Evolutionary conservation across 495 filamentous ascomycete genomes (phyloP).

Genomic region (Paragyromitra xinjiangensis): DNA sequence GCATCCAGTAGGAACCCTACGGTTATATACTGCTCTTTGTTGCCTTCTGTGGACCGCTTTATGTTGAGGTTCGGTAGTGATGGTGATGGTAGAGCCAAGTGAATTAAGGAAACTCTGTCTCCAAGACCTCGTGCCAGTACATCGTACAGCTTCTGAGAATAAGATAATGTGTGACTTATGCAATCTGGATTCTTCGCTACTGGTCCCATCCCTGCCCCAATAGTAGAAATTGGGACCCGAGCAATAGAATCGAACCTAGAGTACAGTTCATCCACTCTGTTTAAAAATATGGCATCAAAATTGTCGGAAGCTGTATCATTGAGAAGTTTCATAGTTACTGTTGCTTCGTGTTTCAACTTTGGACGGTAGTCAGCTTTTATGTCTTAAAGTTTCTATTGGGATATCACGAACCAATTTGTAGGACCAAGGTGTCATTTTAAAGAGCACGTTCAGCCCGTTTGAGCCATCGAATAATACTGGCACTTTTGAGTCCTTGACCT

Average conservation of each 20-base stretch:
- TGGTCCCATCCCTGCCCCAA: conserved; percentile 36
- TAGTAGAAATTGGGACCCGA: conserved; percentile 54
- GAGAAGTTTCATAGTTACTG: conserved; percentile 73
- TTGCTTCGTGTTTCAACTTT: conserved; percentile 74
- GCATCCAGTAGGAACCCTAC: conserved; percentile 78
- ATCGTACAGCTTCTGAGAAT: conserved; percentile 66
- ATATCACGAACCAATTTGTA: conserved; percentile 66
- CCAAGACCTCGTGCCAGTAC: conserved; percentile 74
- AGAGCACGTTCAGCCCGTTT: conserved; percentile 80
- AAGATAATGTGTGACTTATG: conserved; percentile 57
- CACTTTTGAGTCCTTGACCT: conserved; percentile 58
- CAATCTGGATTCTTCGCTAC: conserved; percentile 29
- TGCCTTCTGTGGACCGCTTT: conserved; percentile 23
- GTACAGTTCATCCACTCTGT: conserved; percentile 71
- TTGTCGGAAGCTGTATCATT: conserved; percentile 77
- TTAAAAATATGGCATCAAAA: conserved; percentile 83
- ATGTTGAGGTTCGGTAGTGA: not conserved
- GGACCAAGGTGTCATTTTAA: conserved; percentile 90
- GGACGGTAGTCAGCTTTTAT: conserved; percentile 44
- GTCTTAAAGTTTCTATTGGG: not conserved
- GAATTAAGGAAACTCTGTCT: conserved; percentile 74
- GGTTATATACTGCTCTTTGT: conserved; percentile 59
- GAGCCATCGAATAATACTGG: conserved; percentile 72
- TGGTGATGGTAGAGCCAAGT: conserved; percentile 62
- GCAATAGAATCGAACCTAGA: conserved; percentile 75